phyloP scores from a whole-genome alignment of 768 basidiomycete species.

The Galerina sulciceps region DNA sequence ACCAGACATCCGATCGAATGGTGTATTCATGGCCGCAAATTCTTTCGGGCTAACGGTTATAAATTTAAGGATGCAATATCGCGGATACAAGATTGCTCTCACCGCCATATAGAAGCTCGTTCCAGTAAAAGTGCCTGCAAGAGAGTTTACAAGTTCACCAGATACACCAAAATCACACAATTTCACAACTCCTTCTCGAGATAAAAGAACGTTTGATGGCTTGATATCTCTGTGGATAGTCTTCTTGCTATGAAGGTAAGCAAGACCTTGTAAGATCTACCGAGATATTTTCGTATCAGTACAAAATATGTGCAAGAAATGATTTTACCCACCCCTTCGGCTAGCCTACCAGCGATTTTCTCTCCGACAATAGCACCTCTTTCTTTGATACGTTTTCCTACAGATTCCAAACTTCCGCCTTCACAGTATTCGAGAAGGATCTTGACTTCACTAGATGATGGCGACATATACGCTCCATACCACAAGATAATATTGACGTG shows the following conservation, averaged over 20 bases:
- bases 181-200: conserved; percentile 88
- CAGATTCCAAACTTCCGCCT: conserved; percentile 87
- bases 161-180: conserved; percentile 97
- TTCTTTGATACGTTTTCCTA: conserved; percentile 84
- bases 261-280: conserved; percentile 88
- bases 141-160: conserved; percentile 88
- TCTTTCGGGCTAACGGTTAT: conserved; percentile 76
- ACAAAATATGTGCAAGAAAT: not conserved
- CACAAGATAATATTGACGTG: conserved; percentile 91
- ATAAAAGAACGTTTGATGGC: conserved; percentile 90
- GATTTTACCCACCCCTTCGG: conserved; percentile 79
- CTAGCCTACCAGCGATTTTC: conserved; percentile 87
- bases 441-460: conserved; percentile 89
- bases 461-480: conserved; percentile 90
- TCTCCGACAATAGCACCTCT: conserved; percentile 82
- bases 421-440: conserved; percentile 93
- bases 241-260: conserved; percentile 87
- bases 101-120: conserved; percentile 99
- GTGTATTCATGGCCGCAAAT: conserved; percentile 92
- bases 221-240: conserved; percentile 98
- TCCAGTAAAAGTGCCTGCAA: conserved; percentile 96
- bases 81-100: conserved; percentile 37
- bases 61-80: conserved; percentile 7
- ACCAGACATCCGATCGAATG: conserved; percentile 98
- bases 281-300: conserved; percentile 14